A percentile compares a stretch with the other conserved stretches of the same genome.
These are phyloP conservation scores for Entomortierella parvispora DNA, from an alignment of 192 early-diverging fungal genomes.

Conservation along the genomic window DNA sequence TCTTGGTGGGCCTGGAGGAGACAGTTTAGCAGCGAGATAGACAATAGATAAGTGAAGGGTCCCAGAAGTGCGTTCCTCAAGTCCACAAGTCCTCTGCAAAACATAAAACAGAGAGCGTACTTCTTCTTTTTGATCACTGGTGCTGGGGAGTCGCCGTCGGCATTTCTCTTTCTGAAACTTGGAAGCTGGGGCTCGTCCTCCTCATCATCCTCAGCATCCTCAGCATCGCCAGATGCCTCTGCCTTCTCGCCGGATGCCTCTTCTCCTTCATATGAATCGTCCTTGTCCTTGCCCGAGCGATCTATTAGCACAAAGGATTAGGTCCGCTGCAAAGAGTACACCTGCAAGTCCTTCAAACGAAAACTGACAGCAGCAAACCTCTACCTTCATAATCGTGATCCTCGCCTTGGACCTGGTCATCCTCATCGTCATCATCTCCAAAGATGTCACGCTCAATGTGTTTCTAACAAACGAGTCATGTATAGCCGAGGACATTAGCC, in stretches of 20 bases:
- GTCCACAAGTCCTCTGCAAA: not conserved
- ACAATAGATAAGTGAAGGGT: not conserved
- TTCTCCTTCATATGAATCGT: not conserved
- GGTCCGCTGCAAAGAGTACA: no score
- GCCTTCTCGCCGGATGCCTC: constrained; percentile 4
- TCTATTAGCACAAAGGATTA: constrained; percentile 8
- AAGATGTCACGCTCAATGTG: constrained; percentile 35
- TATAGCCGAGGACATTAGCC: not conserved
- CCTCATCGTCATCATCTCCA: constrained; percentile 51
- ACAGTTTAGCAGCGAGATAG: not conserved
- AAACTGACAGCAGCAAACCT: no score
- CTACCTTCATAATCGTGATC: constrained; percentile 11
- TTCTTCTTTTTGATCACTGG: constrained; percentile 42
- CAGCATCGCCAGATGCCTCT: constrained; percentile 1
- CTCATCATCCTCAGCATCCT: constrained; percentile 24
- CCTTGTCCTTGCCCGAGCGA: constrained; percentile 9
- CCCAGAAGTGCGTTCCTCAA: not conserved
- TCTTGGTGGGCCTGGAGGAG: constrained; percentile 26
- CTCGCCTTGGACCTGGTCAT: constrained; percentile 13
- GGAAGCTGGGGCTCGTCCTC: constrained; percentile 31
- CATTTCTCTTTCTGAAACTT: constrained; percentile 37
- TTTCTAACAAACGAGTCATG: constrained; percentile 9
- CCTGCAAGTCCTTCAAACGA: no score
- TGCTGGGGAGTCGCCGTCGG: constrained; percentile 22
- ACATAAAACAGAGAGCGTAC: no score